Evolutionary conservation across 2,329 filamentous ascomycete genomes (phyloP), one percentile per base, ranked within the genome.

Genomic region (Sclerotinia spermophila): DNA sequence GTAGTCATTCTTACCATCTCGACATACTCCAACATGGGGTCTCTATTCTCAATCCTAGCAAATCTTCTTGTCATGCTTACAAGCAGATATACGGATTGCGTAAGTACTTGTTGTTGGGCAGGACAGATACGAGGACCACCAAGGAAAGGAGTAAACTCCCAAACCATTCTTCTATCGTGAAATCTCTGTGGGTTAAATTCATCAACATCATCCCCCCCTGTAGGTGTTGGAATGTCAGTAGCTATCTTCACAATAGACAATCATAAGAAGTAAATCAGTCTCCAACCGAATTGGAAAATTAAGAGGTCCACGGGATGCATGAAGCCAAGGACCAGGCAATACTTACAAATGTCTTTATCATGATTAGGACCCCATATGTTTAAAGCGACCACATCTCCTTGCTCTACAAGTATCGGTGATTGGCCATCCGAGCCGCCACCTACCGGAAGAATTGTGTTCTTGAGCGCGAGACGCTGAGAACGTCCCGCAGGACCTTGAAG

Each of bases 401-500:
- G 72, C 8, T 62, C 30, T n/a, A 80, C 68, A n/a, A 77, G 73
- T 1, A 80, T 56, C 1, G 78, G 77, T 0, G 71, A 67, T 24
- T 73, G 71, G 1, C 76, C 73, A 53, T 78, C 76, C 1, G 73
- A 71, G 2, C 78, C 79, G 11, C 79, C 77, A 13, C 78, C 79
- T 5, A 55, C 7, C 0, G 79, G 79, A 11, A 80, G 71, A 8
- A 73, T 73, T 1, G 75, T 78, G 55, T 87, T 84, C 51, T 78
- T 78, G 21, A 81, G 77, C 2, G 85, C 84, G 27, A 79, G 73
- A 67, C 86, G 84, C 81, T 74, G 4, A 84, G 84, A 13, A 86
- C 84, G n/a, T 83, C 80, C 13, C 83, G 84, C 74, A 84, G 82
- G 15, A 84, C 85, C 83, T 75, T 86, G 81, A 24, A 85, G 76